Evolutionary conservation across 169 alveolate species (phyloP).

Genomic region (Plasmodium malariae): DNA sequence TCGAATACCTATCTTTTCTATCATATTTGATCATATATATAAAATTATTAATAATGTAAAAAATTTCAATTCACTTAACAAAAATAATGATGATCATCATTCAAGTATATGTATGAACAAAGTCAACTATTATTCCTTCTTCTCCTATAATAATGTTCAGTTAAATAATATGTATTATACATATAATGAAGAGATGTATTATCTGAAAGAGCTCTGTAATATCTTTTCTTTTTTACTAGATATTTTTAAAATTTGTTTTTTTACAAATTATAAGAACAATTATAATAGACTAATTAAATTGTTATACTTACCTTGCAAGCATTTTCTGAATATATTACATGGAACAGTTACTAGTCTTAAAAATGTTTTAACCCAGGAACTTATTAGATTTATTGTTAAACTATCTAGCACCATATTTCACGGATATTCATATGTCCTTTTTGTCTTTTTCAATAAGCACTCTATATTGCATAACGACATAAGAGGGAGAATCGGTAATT

Average conservation of each 20-base stretch:
- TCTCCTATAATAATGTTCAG: constrained; percentile 47
- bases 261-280: constrained; percentile 63
- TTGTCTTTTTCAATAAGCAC: constrained; percentile 51
- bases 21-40: constrained; percentile 43
- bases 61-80: neutral
- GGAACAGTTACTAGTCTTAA: constrained; percentile 7
- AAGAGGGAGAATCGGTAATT: too few species aligned
- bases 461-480: constrained; percentile 15
- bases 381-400: constrained; percentile 42
- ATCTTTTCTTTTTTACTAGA: constrained; percentile 44
- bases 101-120: constrained; percentile 67
- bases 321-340: constrained; percentile 18
- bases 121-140: constrained; percentile 63
- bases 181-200: constrained; percentile 61
- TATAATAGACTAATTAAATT: constrained; percentile 60
- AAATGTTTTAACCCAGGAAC: constrained; percentile 50
- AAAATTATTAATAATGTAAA: constrained; percentile 22
- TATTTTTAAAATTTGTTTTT: constrained; percentile 46
- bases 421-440: constrained; percentile 59
- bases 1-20: constrained; percentile 72
- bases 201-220: constrained; percentile 36
- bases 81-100: constrained; percentile 4
- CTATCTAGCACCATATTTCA: constrained; percentile 48
- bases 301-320: constrained; percentile 40
- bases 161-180: constrained; percentile 46